Conservation (phyloP, 352 stramenopile species). For the Pythium monospermum region DNA sequence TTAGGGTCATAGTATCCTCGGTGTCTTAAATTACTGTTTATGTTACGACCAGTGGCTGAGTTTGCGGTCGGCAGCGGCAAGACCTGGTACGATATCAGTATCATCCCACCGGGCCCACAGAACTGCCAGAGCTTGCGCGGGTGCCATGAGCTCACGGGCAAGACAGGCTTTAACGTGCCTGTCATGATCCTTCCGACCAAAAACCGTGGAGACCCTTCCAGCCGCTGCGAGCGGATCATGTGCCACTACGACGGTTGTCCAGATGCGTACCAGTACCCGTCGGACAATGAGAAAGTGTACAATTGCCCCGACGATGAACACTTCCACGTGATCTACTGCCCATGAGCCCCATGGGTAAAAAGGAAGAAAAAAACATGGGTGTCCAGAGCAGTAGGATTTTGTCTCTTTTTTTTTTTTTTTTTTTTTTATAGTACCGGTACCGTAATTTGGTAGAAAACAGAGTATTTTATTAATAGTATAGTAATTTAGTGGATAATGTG, state of each 20-base stretch:
- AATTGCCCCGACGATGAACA: constrained; percentile 27
- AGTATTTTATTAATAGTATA: background rate
- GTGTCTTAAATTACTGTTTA: background rate
- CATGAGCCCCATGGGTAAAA: constrained; percentile 12
- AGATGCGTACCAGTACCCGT: constrained; percentile 28
- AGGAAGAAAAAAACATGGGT: too few relatives aligned
- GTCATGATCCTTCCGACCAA: constrained; percentile 24
- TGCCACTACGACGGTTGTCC: constrained; percentile 25
- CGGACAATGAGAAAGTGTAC: constrained; percentile 27
- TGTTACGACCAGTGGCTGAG: constrained; percentile 22
- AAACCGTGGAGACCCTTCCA: background rate
- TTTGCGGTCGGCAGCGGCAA: constrained; percentile 14
- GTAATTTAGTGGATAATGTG: background rate
- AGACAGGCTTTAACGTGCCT: constrained; percentile 28
- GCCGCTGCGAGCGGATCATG: constrained; percentile 21
- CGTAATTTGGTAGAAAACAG: background rate
- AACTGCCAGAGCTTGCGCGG: constrained; percentile 22
- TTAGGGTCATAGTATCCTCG: too few relatives aligned
- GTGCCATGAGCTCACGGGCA: constrained; percentile 18
- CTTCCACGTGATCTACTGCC: constrained; percentile 31
- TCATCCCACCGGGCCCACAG: constrained; percentile 24
- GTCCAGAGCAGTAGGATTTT: background rate
- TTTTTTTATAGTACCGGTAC: background rate
- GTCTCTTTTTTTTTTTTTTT: background rate
- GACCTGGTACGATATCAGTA: constrained; percentile 32